Percentiles rank a stretch among this genome's conserved stretches.
Conservation (phyloP, 2,329 filamentous ascomycete species). For the Penicillium sclerotigenum region DNA sequence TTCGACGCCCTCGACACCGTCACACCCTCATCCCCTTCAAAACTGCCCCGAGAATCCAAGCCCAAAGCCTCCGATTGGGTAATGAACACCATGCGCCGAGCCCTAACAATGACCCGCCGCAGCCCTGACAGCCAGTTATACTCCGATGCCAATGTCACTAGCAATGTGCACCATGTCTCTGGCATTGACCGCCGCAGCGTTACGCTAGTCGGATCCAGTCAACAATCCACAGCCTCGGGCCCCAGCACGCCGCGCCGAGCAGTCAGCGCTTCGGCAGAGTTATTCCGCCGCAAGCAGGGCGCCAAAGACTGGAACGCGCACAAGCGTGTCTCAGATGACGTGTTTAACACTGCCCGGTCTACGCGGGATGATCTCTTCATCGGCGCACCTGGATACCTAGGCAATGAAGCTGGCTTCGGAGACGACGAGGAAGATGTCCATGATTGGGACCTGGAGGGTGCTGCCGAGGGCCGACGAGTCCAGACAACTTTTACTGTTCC, state of each 20-base stretch:
- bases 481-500: constrained; percentile 94
- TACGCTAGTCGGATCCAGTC: constrained; percentile 19
- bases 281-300: constrained; percentile 51
- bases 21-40: constrained; percentile 26
- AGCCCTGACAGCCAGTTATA: constrained; percentile 21
- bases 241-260: constrained; percentile 42
- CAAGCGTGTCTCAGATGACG: constrained; percentile 23
- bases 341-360: constrained; percentile 15
- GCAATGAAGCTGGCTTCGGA: constrained; percentile 25
- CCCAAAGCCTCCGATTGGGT: constrained; percentile 64
- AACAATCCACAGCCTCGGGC: constrained; percentile 4
- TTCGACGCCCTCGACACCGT: constrained; percentile 38
- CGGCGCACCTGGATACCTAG: constrained; percentile 24
- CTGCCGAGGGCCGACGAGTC: constrained; percentile 67
- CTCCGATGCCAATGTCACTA: neutral
- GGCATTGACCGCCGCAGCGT: constrained; percentile 29
- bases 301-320: constrained; percentile 52
- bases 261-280: constrained; percentile 48
- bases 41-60: constrained; percentile 23
- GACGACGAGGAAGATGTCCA: constrained; percentile 16
- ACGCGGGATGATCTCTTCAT: constrained; percentile 29
- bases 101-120: constrained; percentile 51
- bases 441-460: constrained; percentile 75
- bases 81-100: constrained; percentile 66
- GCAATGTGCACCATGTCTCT: constrained; percentile 23